A percentile compares a stretch with the other conserved stretches of the same genome.
Conservation (phyloP, 805 yeast species). For the Wickerhamomyces sydowiorum region DNA sequence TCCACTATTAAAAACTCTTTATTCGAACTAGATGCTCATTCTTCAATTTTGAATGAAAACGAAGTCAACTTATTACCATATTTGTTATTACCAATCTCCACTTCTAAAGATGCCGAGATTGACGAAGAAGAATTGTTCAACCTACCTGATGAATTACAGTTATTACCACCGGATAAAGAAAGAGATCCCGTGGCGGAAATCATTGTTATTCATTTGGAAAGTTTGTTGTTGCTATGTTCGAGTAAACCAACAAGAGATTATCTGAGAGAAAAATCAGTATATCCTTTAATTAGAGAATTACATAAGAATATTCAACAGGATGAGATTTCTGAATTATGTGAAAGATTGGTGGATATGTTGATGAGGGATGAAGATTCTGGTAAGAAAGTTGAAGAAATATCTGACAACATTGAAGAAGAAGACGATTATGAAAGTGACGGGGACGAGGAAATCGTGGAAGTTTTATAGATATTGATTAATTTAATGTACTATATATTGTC, state of each 20-base stretch:
- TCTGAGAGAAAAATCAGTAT: conserved; percentile 76
- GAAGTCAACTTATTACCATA: conserved; percentile 74
- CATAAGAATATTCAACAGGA: conserved; percentile 52
- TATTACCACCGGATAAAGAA: conserved; percentile 65
- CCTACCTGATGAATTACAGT: conserved; percentile 84
- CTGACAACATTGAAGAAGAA: conserved; percentile 41
- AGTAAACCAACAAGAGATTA: conserved; percentile 68
- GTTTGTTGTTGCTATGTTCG: conserved; percentile 72
- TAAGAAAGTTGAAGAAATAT: conserved; percentile 40
- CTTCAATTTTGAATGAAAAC: conserved; percentile 49
- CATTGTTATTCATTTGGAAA: conserved; percentile 69
- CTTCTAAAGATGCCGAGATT: conserved; percentile 62
- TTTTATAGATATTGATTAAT: conserved; percentile 15
- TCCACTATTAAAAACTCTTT: conserved; percentile 86
- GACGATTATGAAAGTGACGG: conserved; percentile 25
- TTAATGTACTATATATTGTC: neutral
- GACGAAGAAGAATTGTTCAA: conserved; percentile 82
- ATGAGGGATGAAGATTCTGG: conserved; percentile 76
- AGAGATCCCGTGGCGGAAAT: conserved; percentile 70
- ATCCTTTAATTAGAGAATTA: conserved; percentile 80
- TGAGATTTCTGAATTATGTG: conserved; percentile 63
- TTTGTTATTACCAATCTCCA: conserved; percentile 73
- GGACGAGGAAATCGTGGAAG: conserved; percentile 29
- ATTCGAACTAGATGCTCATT: conserved; percentile 72
- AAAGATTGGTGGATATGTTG: conserved; percentile 80